phyloP scores from a whole-genome alignment of 208 protist species.

The Herpetomonas tarakana region DNA sequence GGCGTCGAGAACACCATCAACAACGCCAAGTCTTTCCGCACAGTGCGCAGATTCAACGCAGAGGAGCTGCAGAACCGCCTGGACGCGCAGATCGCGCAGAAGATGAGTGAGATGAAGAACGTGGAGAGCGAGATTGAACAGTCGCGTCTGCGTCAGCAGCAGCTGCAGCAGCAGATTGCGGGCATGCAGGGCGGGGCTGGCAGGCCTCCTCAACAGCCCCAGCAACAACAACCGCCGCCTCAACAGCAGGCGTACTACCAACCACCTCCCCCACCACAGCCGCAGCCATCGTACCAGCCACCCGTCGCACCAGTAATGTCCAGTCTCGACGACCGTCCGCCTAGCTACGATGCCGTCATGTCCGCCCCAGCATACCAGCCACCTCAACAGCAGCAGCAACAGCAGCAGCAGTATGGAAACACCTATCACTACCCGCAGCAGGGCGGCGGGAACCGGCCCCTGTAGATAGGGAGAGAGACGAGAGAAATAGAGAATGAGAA shows the following conservation, averaged over 20 bases:
- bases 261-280: background rate
- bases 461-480: too few species aligned
- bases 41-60: conserved; percentile 54
- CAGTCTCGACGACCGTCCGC: conserved; percentile 13
- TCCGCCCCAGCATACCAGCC: background rate
- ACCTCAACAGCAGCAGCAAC: conserved; percentile 2
- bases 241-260: background rate
- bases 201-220: conserved; percentile 2
- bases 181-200: conserved; percentile 18
- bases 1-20: conserved; percentile 45
- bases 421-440: background rate
- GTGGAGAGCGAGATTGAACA: conserved; percentile 29
- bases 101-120: conserved; percentile 63
- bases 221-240: conserved; percentile 1
- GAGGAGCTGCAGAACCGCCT: conserved; percentile 48
- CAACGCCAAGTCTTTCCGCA: conserved; percentile 56
- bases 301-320: background rate
- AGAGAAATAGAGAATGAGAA: too few species aligned
- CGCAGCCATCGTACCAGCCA: background rate
- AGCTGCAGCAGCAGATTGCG: conserved; percentile 28
- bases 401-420: background rate
- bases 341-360: conserved; percentile 28
- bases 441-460: background rate
- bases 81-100: conserved; percentile 72
- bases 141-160: conserved; percentile 40